Evolutionary conservation across 2,329 filamentous ascomycete species (phyloP), one percentile per base, ranked within the genome.

Genomic region (Colletotrichum shisoi): DNA sequence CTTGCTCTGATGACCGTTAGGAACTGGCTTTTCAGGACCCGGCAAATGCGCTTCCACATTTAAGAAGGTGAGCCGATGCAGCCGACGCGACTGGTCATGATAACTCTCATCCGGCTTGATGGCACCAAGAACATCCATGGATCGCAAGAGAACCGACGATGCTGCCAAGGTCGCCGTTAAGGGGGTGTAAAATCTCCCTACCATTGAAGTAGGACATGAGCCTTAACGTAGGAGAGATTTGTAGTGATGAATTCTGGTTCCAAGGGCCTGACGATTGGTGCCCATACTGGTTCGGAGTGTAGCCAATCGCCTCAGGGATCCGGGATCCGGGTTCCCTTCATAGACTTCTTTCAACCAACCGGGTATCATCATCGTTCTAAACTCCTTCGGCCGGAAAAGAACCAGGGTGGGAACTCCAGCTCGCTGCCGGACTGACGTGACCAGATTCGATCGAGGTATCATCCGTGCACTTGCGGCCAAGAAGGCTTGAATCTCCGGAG

Each of bases 201-300:
- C 84, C 3, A 83, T 87, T 40, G 84, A 87, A 71, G 76, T 87
- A 1, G 84, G 85, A 1, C 87, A 87, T 70, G 84, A 87, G 62
- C 85, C 85, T 3, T 82, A 86, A 68, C 85, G 83, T 85, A 71
- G 70, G 80, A 67, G 8, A 6, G 24, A 13, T 8, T 5, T 24
- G 4, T 42, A 17, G 11, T 6, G n/a, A 19, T 48, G 11, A n/a
- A 12, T n/a, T n/a, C 11, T 45, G 15, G 7, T 53, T 12, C 5
- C 19, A 42, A 39, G 15, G 21, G 40, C 53, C 48, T 67, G 24
- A 54, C 11, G 6, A 3, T 13, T 46, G 7, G 1, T 37, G 2
- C 9, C 40, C 63, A 80, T 78, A 80, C 69, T 80, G 75, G 62
- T 60, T 13, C 72, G 71, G 37, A 73, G 75, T 51, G 72, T 79